Evolutionary conservation across 2,329 filamentous ascomycete species (phyloP).

Genomic region (Diaporthe capsici): DNA sequence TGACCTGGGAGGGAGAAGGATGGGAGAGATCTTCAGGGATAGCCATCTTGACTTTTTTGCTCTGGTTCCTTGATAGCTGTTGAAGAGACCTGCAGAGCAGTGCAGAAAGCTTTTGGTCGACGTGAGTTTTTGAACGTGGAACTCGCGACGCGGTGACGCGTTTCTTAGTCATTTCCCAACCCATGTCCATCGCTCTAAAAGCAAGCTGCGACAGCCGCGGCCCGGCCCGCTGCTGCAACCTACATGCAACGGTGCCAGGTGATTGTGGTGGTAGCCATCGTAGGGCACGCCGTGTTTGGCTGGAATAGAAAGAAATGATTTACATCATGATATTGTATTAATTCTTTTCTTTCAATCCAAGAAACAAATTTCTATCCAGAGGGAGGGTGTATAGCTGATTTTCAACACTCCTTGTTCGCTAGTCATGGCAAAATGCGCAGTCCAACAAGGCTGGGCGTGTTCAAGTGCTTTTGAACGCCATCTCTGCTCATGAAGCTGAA

Average conservation of each 20-base stretch:
- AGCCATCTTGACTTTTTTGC: neutral
- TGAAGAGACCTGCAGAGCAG: neutral
- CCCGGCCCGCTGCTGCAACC: too few species aligned
- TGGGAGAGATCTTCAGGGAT: neutral
- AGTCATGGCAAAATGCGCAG: neutral
- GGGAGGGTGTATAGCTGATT: neutral
- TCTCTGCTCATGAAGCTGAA: neutral
- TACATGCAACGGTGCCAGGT: neutral
- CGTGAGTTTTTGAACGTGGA: neutral
- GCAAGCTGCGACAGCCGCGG: too few species aligned
- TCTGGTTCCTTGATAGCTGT: too few species aligned
- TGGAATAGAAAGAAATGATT: neutral
- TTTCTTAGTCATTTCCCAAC: neutral
- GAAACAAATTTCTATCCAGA: neutral
- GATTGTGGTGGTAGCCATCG: neutral
- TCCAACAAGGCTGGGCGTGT: neutral
- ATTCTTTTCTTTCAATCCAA: neutral
- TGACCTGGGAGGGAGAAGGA: neutral
- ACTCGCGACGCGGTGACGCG: conserved; percentile 5
- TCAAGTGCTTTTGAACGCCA: neutral
- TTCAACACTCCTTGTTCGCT: neutral
- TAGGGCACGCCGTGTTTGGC: neutral
- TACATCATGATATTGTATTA: neutral
- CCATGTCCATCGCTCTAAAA: neutral
- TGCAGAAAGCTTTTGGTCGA: neutral